Evolutionary conservation across 2,329 filamentous ascomycete genomes (phyloP).

Genomic region (Hypoxylon sp.): DNA sequence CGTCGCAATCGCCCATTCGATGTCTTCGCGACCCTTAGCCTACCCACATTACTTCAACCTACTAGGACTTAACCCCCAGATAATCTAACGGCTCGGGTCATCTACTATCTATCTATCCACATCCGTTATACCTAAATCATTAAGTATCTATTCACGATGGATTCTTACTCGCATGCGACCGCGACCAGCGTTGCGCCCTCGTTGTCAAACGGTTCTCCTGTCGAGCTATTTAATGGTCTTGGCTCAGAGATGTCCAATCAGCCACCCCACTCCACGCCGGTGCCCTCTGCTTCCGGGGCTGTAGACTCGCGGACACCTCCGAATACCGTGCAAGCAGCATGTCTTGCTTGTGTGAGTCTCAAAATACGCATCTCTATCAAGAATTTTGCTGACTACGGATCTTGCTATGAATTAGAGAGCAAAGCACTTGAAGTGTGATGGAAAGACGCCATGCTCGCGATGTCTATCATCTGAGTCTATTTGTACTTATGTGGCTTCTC

Average conservation of each 20-base stretch:
- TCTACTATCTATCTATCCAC: conserved; percentile 4
- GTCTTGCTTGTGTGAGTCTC: conserved; percentile 62
- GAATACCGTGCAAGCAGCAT: conserved; percentile 59
- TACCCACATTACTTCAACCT: conserved; percentile 15
- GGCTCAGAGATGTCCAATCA: conserved; percentile 34
- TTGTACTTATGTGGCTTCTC: conserved; percentile 77
- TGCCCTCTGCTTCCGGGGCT: conserved; percentile 24
- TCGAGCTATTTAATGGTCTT: conserved; percentile 31
- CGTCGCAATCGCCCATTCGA: conserved; percentile 28
- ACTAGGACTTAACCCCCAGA: conserved; percentile 9
- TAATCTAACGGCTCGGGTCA: conserved; percentile 8
- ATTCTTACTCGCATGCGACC: conserved; percentile 30
- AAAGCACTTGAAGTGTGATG: conserved; percentile 82
- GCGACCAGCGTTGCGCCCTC: conserved; percentile 24
- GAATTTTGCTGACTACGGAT: conserved; percentile 23
- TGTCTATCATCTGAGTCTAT: conserved; percentile 66
- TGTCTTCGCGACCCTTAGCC: conserved; percentile 25
- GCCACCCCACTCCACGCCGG: conserved; percentile 33
- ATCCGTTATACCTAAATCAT: conserved; percentile 1
- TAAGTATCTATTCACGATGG: conserved; percentile 21
- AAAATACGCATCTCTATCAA: conserved; percentile 3
- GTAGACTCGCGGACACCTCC: conserved; percentile 42
- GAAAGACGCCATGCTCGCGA: conserved; percentile 72
- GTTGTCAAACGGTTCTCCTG: conserved; percentile 21
- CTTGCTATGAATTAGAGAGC: conserved; percentile 53